A percentile compares a stretch with the other conserved stretches of the same genome.
phyloP scores from a whole-genome alignment of 139 green algal genomes.

The Coelastrella sp. region DNA sequence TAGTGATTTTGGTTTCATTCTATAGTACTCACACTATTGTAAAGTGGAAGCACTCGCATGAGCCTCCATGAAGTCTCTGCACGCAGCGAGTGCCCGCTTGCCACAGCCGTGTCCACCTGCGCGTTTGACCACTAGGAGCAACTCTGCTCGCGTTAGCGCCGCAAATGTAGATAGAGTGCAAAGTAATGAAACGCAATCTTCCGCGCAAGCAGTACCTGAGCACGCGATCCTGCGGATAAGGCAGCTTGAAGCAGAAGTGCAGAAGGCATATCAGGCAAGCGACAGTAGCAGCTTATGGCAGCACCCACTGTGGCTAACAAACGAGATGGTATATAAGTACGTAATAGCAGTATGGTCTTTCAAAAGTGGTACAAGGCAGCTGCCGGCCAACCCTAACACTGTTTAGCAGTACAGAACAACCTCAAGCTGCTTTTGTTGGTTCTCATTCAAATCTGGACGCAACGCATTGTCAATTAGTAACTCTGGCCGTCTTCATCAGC shows the following conservation, averaged over 20 bases:
- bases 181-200: too few species aligned
- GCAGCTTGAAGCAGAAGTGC: not conserved
- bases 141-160: not conserved
- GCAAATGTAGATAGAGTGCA: not conserved
- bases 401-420: too few species aligned
- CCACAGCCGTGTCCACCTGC: too few species aligned
- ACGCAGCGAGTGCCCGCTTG: not conserved
- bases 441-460: too few species aligned
- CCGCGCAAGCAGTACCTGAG: not conserved
- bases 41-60: not conserved
- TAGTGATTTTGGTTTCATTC: not conserved
- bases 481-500: not conserved
- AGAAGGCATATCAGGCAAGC: constrained; percentile 32
- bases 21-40: not conserved
- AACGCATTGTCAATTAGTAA: too few species aligned
- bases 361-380: not conserved
- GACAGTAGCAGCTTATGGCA: not conserved
- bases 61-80: not conserved
- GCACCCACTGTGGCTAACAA: not conserved
- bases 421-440: too few species aligned
- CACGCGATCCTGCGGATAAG: not conserved
- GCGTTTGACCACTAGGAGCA: too few species aligned
- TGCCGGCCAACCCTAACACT: too few species aligned
- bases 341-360: not conserved
- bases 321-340: not conserved